Percentiles rank a stretch among this genome's conserved stretches.
Evolutionary conservation across 148 eudicot genomes (phyloP).

Genomic region (Linanthus parryae): DNA sequence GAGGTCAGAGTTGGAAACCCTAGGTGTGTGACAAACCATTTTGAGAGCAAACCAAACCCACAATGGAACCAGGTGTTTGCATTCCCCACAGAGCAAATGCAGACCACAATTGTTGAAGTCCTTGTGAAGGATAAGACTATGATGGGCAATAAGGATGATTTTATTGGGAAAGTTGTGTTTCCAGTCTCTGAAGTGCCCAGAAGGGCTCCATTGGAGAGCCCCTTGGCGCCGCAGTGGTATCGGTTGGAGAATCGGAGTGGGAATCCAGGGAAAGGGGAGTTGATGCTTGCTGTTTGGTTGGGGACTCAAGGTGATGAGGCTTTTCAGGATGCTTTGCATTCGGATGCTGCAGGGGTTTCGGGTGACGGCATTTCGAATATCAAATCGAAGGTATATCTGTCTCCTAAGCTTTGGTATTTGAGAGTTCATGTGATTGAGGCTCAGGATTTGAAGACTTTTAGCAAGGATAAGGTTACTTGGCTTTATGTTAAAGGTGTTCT

Average conservation of each 20-base stretch:
- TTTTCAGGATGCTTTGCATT: slow-evolving; percentile 5
- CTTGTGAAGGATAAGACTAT: neutral
- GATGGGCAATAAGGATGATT: neutral
- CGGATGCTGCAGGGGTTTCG: slow-evolving; percentile 1
- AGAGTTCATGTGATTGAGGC: slow-evolving; percentile 9
- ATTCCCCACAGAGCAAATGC: neutral
- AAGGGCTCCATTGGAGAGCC: slow-evolving; percentile 7
- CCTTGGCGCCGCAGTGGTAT: slow-evolving; percentile 12
- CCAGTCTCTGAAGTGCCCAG: neutral
- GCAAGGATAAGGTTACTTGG: neutral
- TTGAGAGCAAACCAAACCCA: slow-evolving; percentile 17
- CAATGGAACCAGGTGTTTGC: slow-evolving; percentile 13
- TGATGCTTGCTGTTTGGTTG: slow-evolving; percentile 10
- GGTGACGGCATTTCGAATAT: slow-evolving; percentile 1
- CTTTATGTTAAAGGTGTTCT: neutral
- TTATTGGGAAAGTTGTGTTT: slow-evolving; percentile 1
- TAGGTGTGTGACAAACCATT: slow-evolving; percentile 26
- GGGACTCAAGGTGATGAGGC: slow-evolving; percentile 14
- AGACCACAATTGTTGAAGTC: neutral
- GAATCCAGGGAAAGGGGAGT: neutral
- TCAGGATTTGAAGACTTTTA: slow-evolving; percentile 5
- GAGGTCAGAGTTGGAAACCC: slow-evolving; percentile 52
- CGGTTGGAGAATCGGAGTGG: neutral
- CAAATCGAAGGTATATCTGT: slow-evolving; percentile 7
- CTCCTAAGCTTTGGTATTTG: slow-evolving; percentile 11